Evolutionary conservation across 1,139 yeast species (phyloP).

Genomic region (Kurtzmaniella quercitrusa): DNA sequence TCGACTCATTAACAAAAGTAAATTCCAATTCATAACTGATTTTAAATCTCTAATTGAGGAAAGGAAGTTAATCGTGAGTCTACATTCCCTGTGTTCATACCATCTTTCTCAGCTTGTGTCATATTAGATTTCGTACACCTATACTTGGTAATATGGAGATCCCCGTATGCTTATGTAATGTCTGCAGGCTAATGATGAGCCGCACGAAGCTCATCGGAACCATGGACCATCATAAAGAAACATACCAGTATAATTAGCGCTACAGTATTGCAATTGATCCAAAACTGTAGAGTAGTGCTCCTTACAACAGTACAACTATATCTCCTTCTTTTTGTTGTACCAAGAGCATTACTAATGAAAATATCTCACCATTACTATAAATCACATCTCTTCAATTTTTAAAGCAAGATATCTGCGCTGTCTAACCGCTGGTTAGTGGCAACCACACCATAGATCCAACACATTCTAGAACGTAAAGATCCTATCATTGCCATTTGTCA

Average conservation of each 20-base stretch:
- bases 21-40: no score
- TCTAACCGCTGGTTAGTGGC: neutral
- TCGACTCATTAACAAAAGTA: no score
- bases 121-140: neutral
- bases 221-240: neutral
- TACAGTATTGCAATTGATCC: neutral
- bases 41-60: no score
- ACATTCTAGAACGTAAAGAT: neutral
- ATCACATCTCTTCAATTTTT: neutral
- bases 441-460: neutral
- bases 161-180: neutral
- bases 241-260: neutral
- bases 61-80: no score
- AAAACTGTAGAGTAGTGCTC: neutral
- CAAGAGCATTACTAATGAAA: no score
- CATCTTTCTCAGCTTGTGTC: neutral
- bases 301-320: neutral
- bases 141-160: neutral
- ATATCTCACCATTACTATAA: neutral
- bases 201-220: constrained; percentile 9
- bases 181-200: constrained; percentile 4
- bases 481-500: neutral
- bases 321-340: neutral
- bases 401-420: neutral
- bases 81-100: no score